Evolutionary conservation across 2,329 filamentous ascomycete species (phyloP).

Genomic region (Penicillium griseofulvum): DNA sequence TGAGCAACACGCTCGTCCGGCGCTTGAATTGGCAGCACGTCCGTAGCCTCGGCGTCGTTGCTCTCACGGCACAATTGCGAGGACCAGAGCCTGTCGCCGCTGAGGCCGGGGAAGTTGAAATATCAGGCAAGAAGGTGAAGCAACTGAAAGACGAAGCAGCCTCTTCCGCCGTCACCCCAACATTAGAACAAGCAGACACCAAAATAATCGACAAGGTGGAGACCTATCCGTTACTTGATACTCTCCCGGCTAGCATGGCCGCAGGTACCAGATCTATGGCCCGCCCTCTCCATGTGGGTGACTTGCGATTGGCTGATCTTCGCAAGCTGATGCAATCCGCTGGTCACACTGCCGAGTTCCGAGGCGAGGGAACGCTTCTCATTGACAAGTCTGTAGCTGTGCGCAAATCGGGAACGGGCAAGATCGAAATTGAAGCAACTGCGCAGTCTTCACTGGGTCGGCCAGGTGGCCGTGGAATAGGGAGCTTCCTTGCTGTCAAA

Average conservation of each 20-base stretch:
- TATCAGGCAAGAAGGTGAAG: slow-evolving; percentile 53
- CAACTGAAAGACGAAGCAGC: slow-evolving; percentile 48
- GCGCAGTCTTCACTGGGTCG: slow-evolving; percentile 52
- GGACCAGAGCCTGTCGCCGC: slow-evolving; percentile 39
- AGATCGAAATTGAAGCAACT: slow-evolving; percentile 81
- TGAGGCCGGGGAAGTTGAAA: slow-evolving; percentile 33
- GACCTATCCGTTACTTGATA: slow-evolving; percentile 55
- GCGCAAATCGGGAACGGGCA: slow-evolving; percentile 80
- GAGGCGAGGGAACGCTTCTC: slow-evolving; percentile 86
- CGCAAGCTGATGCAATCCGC: slow-evolving; percentile 76
- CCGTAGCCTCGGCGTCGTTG: slow-evolving; percentile 82
- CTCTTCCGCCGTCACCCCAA: slow-evolving; percentile 23
- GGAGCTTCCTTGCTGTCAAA: slow-evolving; percentile 82
- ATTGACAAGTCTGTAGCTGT: slow-evolving; percentile 88
- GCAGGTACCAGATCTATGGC: slow-evolving; percentile 73
- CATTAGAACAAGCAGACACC: slow-evolving; percentile 13
- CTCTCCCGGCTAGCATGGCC: slow-evolving; percentile 60
- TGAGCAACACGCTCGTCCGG: slow-evolving; percentile 80
- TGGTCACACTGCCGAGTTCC: slow-evolving; percentile 86
- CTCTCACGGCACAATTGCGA: slow-evolving; percentile 74
- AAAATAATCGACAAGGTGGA: slow-evolving; percentile 31
- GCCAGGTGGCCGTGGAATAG: slow-evolving; percentile 51
- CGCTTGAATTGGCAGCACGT: slow-evolving; percentile 94
- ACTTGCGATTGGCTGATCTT: slow-evolving; percentile 83
- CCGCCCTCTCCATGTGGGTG: slow-evolving; percentile 90